phyloP scores from a whole-genome alignment of 2,329 filamentous ascomycete species.

The Coleophoma crateriformis region DNA sequence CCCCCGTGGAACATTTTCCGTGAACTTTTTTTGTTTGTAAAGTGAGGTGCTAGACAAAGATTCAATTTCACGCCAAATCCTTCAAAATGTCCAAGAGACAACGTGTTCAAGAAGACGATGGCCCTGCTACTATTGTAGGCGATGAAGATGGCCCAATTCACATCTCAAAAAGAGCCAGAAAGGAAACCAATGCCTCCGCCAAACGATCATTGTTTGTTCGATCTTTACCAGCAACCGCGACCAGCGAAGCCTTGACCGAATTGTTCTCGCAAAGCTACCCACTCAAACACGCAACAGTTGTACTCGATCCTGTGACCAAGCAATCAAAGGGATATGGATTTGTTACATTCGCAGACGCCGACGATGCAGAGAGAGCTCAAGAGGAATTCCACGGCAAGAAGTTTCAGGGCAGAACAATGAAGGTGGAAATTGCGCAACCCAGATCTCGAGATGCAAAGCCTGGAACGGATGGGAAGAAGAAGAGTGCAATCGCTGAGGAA shows the following conservation, averaged over 20 bases:
- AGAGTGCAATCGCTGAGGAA: conserved; percentile 27
- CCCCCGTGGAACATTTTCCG: background rate
- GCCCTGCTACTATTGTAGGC: conserved; percentile 6
- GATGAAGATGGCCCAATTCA: conserved; percentile 16
- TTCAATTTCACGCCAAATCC: background rate
- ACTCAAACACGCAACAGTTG: conserved; percentile 92
- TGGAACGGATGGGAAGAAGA: conserved; percentile 29
- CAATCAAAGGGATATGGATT: conserved; percentile 90
- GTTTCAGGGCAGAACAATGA: conserved; percentile 76
- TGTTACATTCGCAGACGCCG: conserved; percentile 90
- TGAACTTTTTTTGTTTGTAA: background rate
- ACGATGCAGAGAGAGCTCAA: conserved; percentile 79
- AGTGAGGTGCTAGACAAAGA: background rate
- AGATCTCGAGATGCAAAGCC: conserved; percentile 63
- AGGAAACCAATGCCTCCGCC: conserved; percentile 42
- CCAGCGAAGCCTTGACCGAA: conserved; percentile 75
- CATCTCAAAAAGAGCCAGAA: conserved; percentile 49
- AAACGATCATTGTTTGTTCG: conserved; percentile 82
- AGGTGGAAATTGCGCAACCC: conserved; percentile 82
- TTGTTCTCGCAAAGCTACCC: conserved; percentile 94
- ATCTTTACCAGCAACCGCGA: conserved; percentile 72
- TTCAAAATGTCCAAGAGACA: conserved; percentile 18
- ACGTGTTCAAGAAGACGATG: conserved; percentile 15
- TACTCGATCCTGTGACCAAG: conserved; percentile 80
- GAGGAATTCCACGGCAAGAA: conserved; percentile 73